Percentiles rank a stretch among this genome's conserved stretches.
Evolutionary conservation across 2,329 filamentous ascomycete species (phyloP).

Genomic region (Monilinia polystroma): DNA sequence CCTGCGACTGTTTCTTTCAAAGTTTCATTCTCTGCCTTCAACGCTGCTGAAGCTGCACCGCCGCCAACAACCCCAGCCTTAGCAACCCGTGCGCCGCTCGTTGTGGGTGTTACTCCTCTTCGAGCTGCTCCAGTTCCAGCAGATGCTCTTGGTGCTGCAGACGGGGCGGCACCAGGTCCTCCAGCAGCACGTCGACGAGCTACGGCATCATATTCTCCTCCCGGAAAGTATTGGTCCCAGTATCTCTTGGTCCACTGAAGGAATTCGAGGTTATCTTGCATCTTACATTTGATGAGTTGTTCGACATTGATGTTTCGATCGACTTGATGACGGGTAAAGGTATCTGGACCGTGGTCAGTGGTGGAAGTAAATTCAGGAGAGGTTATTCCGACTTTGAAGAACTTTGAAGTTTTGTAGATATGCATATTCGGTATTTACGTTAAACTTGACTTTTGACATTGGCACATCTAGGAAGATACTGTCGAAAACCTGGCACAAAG

Average conservation of each 20-base stretch:
- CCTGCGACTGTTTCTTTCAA: conserved; percentile 95
- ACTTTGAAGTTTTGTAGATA: conserved; percentile 99
- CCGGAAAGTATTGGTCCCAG: conserved; percentile 98
- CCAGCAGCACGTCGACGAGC: conserved; percentile 76
- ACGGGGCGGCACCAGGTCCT: conserved; percentile 51
- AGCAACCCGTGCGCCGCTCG: conserved; percentile 45
- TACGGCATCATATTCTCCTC: conserved; percentile 93
- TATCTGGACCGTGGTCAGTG: conserved; percentile 52
- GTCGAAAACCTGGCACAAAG: conserved; percentile 96
- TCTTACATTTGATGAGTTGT: conserved; percentile 93
- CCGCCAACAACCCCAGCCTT: conserved; percentile 47
- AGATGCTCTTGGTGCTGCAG: conserved; percentile 51
- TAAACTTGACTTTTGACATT: conserved; percentile 97
- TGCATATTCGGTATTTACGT: conserved; percentile 93
- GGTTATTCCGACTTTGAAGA: conserved; percentile 69
- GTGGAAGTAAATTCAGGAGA: conserved; percentile 19
- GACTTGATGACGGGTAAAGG: conserved; percentile 81
- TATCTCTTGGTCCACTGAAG: conserved; percentile 95
- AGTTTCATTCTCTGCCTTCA: conserved; percentile 81
- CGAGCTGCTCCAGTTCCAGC: conserved; percentile 45
- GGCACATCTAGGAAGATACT: conserved; percentile 95
- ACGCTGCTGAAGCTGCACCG: conserved; percentile 63
- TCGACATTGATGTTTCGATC: conserved; percentile 90
- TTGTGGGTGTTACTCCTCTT: conserved; percentile 45
- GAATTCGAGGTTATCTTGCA: conserved; percentile 99